These are phyloP conservation scores for Calocera cornea DNA, from an alignment of 768 basidiomycete genomes.

Conservation along the genomic window DNA sequence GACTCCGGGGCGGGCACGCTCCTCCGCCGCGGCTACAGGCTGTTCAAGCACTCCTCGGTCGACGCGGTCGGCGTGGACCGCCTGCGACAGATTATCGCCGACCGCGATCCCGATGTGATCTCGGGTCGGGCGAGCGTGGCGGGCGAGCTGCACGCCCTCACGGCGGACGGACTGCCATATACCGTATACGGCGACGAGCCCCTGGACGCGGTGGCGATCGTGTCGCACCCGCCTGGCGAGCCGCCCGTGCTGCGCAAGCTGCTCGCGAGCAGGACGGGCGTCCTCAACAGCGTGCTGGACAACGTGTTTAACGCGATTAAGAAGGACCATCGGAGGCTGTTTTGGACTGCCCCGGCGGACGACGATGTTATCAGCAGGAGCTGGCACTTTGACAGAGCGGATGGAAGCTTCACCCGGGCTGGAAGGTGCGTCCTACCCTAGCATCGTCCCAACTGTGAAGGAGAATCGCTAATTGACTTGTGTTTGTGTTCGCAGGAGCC, in stretches of 20 bases:
- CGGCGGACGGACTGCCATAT: constrained; percentile 52
- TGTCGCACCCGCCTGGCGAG: constrained; percentile 81
- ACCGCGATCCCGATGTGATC: constrained; percentile 86
- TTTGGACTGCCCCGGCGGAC: constrained; percentile 95
- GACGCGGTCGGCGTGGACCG: constrained; percentile 83
- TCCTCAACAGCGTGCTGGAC: constrained; percentile 89
- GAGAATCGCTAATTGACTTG: background rate
- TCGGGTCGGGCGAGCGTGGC: constrained; percentile 74
- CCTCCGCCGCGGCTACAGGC: constrained; percentile 94
- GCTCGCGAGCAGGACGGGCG: constrained; percentile 70
- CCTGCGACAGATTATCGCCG: constrained; percentile 86
- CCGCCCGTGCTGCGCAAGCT: constrained; percentile 86
- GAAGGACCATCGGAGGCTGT: constrained; percentile 83
- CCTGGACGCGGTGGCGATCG: constrained; percentile 86
- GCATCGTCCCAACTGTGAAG: background rate
- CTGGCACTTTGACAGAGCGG: constrained; percentile 98
- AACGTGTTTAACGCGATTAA: constrained; percentile 95
- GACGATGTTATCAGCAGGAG: constrained; percentile 72
- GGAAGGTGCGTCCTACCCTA: constrained; percentile 34
- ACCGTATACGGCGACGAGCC: constrained; percentile 98
- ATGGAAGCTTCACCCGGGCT: constrained; percentile 91
- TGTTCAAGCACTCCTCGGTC: constrained; percentile 75
- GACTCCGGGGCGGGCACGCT: constrained; percentile 96
- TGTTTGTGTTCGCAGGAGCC: constrained; percentile 34
- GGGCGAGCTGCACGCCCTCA: constrained; percentile 68